Conservation (phyloP, 75 land plant species). For the Cryptomeria japonica region DNA sequence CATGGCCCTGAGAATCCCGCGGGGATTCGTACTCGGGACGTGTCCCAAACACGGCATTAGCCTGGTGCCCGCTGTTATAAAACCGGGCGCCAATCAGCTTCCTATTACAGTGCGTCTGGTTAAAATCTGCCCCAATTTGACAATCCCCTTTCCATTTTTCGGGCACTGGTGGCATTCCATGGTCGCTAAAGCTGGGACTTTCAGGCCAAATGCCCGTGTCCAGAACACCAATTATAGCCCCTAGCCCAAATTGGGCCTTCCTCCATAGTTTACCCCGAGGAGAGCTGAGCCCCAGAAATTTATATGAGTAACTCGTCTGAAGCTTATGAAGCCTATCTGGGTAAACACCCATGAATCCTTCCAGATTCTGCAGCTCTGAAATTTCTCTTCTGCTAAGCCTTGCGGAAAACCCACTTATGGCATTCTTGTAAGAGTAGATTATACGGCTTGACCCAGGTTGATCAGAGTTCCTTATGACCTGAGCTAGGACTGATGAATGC, state of each 20-base stretch:
- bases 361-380: constrained; percentile 16
- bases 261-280: constrained; percentile 21
- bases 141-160: constrained; percentile 54
- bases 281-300: constrained; percentile 49
- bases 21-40: constrained; percentile 18
- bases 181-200: constrained; percentile 49
- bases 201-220: constrained; percentile 50
- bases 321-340: constrained; percentile 23
- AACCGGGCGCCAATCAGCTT: constrained; percentile 60
- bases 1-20: constrained; percentile 44
- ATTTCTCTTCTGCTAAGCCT: constrained; percentile 33
- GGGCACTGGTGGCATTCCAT: constrained; percentile 35
- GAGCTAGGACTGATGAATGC: background rate
- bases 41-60: constrained; percentile 10
- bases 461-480: background rate
- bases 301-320: constrained; percentile 56
- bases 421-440: constrained; percentile 47
- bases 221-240: constrained; percentile 48
- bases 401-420: constrained; percentile 53
- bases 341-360: constrained; percentile 39
- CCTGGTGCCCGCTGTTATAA: constrained; percentile 18
- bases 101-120: constrained; percentile 33
- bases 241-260: constrained; percentile 30
- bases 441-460: constrained; percentile 1
- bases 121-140: constrained; percentile 32